Conservation (phyloP, 768 basidiomycete species). For the Naematelia aurantialba region DNA sequence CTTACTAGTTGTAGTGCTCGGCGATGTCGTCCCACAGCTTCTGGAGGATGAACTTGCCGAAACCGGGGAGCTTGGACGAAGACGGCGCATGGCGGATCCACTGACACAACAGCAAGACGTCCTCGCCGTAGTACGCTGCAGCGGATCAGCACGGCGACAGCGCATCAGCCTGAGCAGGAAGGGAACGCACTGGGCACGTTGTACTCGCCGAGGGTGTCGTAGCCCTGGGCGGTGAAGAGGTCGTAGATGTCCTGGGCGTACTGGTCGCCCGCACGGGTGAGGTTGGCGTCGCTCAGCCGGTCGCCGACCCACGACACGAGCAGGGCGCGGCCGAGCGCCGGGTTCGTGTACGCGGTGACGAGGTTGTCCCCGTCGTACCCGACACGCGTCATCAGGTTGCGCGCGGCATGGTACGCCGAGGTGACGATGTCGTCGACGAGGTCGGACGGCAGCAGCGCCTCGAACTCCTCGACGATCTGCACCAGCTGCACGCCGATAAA, state of each 20-base stretch:
- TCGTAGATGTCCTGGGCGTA: constrained; percentile 13
- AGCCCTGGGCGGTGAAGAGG: constrained; percentile 11
- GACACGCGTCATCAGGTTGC: constrained; percentile 12
- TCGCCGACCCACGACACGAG: constrained; percentile 10
- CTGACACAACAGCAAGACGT: no score
- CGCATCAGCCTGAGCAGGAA: no score
- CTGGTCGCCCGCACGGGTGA: constrained; percentile 10
- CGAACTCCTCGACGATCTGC: constrained; percentile 13
- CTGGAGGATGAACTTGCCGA: no score
- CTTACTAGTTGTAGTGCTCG: no score
- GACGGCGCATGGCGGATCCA: no score
- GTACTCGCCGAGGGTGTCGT: constrained; percentile 14
- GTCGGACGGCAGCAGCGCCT: constrained; percentile 2
- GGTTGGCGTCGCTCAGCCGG: constrained; percentile 4
- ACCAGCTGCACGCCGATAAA: constrained; percentile 11
- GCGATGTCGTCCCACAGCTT: no score
- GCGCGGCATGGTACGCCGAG: constrained; percentile 12
- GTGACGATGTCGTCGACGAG: constrained; percentile 6
- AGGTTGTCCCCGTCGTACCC: constrained; percentile 15
- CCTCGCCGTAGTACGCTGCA: constrained; percentile 9
- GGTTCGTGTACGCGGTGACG: constrained; percentile 15
- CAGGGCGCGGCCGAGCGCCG: constrained; percentile 9
- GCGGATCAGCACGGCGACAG: no score
- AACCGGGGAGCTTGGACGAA: no score
- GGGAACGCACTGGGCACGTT: constrained; percentile 8